Percentiles rank a stretch among this genome's conserved stretches.
Evolutionary conservation across 78 protist species (phyloP).

Genomic region (Chrysochromulina parva): DNA sequence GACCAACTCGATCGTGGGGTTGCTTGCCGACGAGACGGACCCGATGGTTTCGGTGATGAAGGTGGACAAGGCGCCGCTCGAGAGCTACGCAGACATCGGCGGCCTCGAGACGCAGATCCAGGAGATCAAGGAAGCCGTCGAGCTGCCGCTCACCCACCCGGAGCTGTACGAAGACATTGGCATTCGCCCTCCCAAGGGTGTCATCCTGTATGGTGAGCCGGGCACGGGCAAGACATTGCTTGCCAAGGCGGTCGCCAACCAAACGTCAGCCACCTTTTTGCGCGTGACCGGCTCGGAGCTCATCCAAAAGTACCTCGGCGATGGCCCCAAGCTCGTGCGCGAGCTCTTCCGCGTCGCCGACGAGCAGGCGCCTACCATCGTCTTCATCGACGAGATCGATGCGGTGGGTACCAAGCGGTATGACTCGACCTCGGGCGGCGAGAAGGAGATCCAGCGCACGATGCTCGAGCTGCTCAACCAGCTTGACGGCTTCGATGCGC

Average conservation of each 20-base stretch:
- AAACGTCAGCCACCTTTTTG: slow-evolving; percentile 98
- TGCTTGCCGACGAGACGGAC: slow-evolving; percentile 94
- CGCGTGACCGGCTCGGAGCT: slow-evolving; percentile 99
- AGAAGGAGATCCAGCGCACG: slow-evolving; percentile 99
- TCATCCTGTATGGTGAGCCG: slow-evolving; percentile 98
- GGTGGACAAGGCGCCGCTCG: slow-evolving; percentile 91
- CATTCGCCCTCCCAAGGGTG: slow-evolving; percentile 99
- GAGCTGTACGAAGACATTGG: slow-evolving; percentile 99
- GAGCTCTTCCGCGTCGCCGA: slow-evolving; percentile 96
- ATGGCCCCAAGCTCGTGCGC: slow-evolving; percentile 99
- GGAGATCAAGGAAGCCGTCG: slow-evolving; percentile 99
- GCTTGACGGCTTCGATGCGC: slow-evolving; percentile 98
- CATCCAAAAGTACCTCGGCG: slow-evolving; percentile 98
- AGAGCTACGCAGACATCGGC: slow-evolving; percentile 98
- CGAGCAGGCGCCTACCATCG: slow-evolving; percentile 95
- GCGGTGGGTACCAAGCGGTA: slow-evolving; percentile 99
- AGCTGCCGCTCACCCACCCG: slow-evolving; percentile 98
- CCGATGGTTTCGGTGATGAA: slow-evolving; percentile 99
- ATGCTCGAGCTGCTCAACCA: slow-evolving; percentile 99
- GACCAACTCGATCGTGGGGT: slow-evolving; percentile 91
- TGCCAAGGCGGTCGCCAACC: slow-evolving; percentile 99
- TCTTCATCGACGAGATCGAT: slow-evolving; percentile 99
- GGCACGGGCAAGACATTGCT: slow-evolving; percentile 96
- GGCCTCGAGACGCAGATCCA: slow-evolving; percentile 97
- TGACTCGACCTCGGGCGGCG: slow-evolving; percentile 96